phyloP scores from a whole-genome alignment of 768 basidiomycete species.

The Boletellus emodensis region DNA sequence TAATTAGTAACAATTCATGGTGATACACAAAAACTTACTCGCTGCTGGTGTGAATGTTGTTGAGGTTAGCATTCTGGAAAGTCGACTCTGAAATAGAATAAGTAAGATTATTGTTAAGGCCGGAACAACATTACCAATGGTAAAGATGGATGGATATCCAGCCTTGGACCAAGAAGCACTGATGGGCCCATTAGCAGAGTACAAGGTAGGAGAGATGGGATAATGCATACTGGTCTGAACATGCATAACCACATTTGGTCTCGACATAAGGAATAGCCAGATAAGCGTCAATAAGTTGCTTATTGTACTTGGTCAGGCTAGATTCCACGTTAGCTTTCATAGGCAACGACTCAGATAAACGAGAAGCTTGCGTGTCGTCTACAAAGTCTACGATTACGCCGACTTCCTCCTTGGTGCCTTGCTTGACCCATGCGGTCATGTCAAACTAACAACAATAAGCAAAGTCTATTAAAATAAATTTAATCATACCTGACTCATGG shows the following conservation, averaged over 20 bases:
- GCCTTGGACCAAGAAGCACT: conserved; percentile 82
- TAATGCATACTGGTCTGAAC: conserved; percentile 79
- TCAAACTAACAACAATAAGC: conserved; percentile 60
- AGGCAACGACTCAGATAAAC: conserved; percentile 20
- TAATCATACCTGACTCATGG: conserved; percentile 30
- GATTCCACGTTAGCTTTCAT: conserved; percentile 7
- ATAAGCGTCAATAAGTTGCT: conserved; percentile 67
- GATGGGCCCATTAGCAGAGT: conserved; percentile 5
- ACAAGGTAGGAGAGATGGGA: conserved; percentile 18
- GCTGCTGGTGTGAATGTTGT: conserved; percentile 73
- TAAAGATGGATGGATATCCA: conserved; percentile 81
- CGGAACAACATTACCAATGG: conserved; percentile 45
- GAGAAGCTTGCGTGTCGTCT: conserved; percentile 49
- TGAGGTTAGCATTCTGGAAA: conserved; percentile 68
- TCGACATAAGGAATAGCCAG: conserved; percentile 76
- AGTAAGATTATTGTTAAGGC: not conserved
- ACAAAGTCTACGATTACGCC: conserved; percentile 84
- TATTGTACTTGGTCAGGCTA: conserved; percentile 81
- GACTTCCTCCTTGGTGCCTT: conserved; percentile 71
- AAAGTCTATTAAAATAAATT: not conserved
- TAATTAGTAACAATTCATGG: conserved; percentile 34
- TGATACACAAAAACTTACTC: conserved; percentile 58
- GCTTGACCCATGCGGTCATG: conserved; percentile 94
- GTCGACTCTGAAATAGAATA: conserved; percentile 46
- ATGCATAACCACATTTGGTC: conserved; percentile 92